These are phyloP conservation scores for Yamadazyma trypodendri DNA, from an alignment of 1,139 yeast species.

Conservation along the genomic window DNA sequence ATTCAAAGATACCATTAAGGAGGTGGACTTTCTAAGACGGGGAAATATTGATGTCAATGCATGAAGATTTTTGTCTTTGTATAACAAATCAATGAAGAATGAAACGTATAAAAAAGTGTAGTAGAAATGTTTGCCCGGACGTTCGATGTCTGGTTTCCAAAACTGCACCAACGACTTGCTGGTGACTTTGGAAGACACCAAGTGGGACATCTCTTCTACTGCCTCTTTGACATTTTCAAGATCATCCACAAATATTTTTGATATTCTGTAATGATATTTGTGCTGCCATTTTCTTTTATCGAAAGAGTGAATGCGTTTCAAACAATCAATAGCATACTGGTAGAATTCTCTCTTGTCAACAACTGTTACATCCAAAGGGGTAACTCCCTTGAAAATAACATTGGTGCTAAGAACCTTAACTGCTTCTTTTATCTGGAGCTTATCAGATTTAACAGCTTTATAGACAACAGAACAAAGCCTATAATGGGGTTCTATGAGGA, in stretches of 20 bases:
- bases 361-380: background rate
- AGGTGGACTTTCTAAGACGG: slow-evolving; percentile 70
- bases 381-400: slow-evolving; percentile 11
- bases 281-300: slow-evolving; percentile 95
- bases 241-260: slow-evolving; percentile 58
- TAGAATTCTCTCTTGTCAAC: slow-evolving; percentile 20
- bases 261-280: slow-evolving; percentile 73
- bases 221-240: slow-evolving; percentile 56
- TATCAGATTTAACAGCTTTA: slow-evolving; percentile 49
- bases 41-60: slow-evolving; percentile 61
- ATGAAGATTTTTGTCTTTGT: slow-evolving; percentile 54
- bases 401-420: slow-evolving; percentile 37
- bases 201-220: slow-evolving; percentile 56
- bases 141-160: slow-evolving; percentile 90
- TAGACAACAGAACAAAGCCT: slow-evolving; percentile 55
- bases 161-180: slow-evolving; percentile 76
- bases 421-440: slow-evolving; percentile 37
- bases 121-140: slow-evolving; percentile 90
- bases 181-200: slow-evolving; percentile 66
- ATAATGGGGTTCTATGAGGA: slow-evolving; percentile 74
- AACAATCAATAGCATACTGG: slow-evolving; percentile 23
- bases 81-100: slow-evolving; percentile 60
- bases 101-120: slow-evolving; percentile 70
- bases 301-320: slow-evolving; percentile 40
- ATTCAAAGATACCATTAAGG: slow-evolving; percentile 65